Percentiles rank a stretch among this genome's conserved stretches.
Evolutionary conservation across 257 asterid genomes (phyloP).

Genomic region (Echites panduratus): DNA sequence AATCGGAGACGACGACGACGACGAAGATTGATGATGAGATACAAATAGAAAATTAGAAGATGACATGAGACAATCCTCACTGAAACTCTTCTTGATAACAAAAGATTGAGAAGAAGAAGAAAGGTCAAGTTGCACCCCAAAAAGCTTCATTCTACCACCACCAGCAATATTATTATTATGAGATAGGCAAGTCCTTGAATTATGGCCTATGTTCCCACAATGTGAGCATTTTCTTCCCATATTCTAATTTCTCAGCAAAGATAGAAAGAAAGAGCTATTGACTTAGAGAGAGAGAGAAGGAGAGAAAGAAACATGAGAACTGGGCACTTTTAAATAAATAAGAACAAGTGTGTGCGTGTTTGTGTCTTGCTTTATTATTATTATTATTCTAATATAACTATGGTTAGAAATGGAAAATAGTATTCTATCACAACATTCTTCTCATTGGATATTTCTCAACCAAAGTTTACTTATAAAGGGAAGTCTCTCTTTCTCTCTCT

Average conservation of each 20-base stretch:
- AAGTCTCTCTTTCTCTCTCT: background rate
- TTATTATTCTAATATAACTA: background rate
- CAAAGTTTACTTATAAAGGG: slow-evolving; percentile 12
- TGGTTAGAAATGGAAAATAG: slow-evolving; percentile 6
- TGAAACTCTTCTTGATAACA: slow-evolving; percentile 26
- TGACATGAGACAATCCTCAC: slow-evolving; percentile 13
- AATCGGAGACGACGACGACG: background rate
- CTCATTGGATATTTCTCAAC: slow-evolving; percentile 21
- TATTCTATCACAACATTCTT: background rate
- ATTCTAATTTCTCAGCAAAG: background rate
- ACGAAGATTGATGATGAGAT: no score
- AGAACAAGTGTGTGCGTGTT: slow-evolving; percentile 4
- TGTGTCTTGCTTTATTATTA: no score
- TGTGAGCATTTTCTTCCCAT: slow-evolving; percentile 48
- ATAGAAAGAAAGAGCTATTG: background rate
- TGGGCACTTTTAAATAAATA: slow-evolving; percentile 9
- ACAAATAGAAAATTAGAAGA: background rate
- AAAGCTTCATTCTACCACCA: slow-evolving; percentile 32
- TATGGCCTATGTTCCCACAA: slow-evolving; percentile 46
- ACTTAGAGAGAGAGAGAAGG: slow-evolving; percentile 1
- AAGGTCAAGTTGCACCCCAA: slow-evolving; percentile 28
- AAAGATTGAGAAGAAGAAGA: background rate
- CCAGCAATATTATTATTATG: background rate
- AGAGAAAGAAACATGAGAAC: background rate
- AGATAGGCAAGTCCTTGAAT: slow-evolving; percentile 44